Conservation (phyloP, 2,329 filamentous ascomycete species). For the Ascochyta lentis region DNA sequence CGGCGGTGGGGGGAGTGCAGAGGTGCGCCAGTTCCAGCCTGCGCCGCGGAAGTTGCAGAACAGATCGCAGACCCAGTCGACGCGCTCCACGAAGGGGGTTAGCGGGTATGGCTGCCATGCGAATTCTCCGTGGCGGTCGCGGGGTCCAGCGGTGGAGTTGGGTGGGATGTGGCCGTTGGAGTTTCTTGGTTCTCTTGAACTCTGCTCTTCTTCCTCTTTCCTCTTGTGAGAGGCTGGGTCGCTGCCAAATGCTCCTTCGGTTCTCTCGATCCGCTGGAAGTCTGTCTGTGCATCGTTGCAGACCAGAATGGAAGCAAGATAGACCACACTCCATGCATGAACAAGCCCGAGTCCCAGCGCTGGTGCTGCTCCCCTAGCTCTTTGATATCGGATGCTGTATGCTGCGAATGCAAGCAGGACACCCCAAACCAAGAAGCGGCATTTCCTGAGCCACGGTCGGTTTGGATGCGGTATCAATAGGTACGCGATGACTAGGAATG, state of each 20-base stretch:
- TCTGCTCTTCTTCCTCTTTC: background rate
- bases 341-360: constrained; percentile 64
- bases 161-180: background rate
- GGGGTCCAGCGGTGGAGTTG: constrained; percentile 29
- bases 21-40: constrained; percentile 66
- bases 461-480: constrained; percentile 59
- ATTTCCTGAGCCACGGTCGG: constrained; percentile 47
- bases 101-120: constrained; percentile 63
- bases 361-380: constrained; percentile 58
- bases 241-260: constrained; percentile 31
- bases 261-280: constrained; percentile 62
- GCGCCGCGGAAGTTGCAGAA: constrained; percentile 65
- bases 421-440: constrained; percentile 56
- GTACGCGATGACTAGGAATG: constrained; percentile 54
- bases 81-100: constrained; percentile 56
- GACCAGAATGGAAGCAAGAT: constrained; percentile 60
- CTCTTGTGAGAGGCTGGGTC: background rate
- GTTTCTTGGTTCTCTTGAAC: background rate
- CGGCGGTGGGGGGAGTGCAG: constrained; percentile 55
- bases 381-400: constrained; percentile 54
- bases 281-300: constrained; percentile 63
- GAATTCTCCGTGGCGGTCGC: constrained; percentile 47
- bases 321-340: constrained; percentile 61
- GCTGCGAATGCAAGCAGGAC: constrained; percentile 52
- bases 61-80: constrained; percentile 65